Conservation (phyloP, 2,329 filamentous ascomycete species). For the Claviceps citrina region DNA sequence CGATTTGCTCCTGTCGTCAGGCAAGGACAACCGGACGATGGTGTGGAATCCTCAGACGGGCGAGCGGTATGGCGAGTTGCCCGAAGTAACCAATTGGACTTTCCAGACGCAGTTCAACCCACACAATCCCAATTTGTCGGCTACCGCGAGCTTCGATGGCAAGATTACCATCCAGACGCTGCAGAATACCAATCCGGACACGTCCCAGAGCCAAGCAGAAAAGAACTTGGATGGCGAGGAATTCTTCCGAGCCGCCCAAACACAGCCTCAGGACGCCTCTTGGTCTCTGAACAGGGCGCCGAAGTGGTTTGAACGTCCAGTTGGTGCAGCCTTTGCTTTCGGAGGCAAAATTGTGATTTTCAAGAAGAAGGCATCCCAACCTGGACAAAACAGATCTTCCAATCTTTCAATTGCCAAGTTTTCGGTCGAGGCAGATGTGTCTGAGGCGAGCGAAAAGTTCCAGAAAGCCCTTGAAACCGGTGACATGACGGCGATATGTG, state of each 20-base stretch:
- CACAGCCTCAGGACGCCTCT: constrained; percentile 74
- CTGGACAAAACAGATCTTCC: constrained; percentile 53
- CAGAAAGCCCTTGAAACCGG: constrained; percentile 67
- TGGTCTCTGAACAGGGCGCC: constrained; percentile 79
- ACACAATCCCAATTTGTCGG: constrained; percentile 77
- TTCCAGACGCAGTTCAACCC: constrained; percentile 93
- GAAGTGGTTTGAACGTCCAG: constrained; percentile 75
- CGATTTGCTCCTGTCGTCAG: constrained; percentile 77
- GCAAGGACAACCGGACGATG: constrained; percentile 90
- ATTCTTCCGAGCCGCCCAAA: constrained; percentile 89
- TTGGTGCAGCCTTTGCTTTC: constrained; percentile 84
- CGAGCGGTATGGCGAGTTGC: constrained; percentile 77
- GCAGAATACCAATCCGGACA: constrained; percentile 76
- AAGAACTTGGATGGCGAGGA: constrained; percentile 74
- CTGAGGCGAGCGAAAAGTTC: constrained; percentile 72
- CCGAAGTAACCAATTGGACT: constrained; percentile 97
- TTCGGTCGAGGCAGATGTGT: constrained; percentile 71
- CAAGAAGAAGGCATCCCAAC: constrained; percentile 38
- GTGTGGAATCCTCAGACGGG: constrained; percentile 94
- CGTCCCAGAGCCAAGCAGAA: constrained; percentile 50
- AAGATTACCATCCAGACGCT: constrained; percentile 89
- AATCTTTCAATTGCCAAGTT: constrained; percentile 78
- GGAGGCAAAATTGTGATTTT: constrained; percentile 82
- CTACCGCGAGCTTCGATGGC: constrained; percentile 92
- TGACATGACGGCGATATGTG: constrained; percentile 64